These are phyloP conservation scores for Euptelea pleiosperma DNA, from an alignment of 164 flowering plant species.

Conservation along the genomic window DNA sequence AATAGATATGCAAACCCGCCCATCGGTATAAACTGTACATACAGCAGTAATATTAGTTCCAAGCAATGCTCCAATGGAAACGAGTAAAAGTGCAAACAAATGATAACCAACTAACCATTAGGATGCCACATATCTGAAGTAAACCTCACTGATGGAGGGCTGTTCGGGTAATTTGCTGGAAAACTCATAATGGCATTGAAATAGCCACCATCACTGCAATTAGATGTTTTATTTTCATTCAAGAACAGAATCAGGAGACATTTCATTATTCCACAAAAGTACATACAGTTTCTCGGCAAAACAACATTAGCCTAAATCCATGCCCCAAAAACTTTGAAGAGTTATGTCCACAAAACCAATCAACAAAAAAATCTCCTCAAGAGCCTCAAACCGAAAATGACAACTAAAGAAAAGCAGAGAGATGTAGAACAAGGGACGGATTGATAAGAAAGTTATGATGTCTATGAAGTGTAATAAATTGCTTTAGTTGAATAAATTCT, in stretches of 20 bases:
- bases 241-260: background rate
- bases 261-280: too few species aligned
- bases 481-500: too few species aligned
- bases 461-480: too few species aligned
- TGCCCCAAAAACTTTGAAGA: too few species aligned
- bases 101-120: slow-evolving; percentile 45
- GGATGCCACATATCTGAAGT: slow-evolving; percentile 86
- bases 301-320: too few species aligned
- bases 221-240: background rate
- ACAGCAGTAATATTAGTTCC: background rate
- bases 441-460: too few species aligned
- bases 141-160: slow-evolving; percentile 71
- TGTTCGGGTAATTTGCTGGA: slow-evolving; percentile 62
- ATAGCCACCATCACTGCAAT: slow-evolving; percentile 70
- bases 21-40: slow-evolving; percentile 78
- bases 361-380: background rate
- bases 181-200: slow-evolving; percentile 73
- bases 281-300: too few species aligned
- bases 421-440: slow-evolving; percentile 1
- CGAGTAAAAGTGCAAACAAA: background rate
- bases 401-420: background rate
- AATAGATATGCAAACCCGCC: slow-evolving; percentile 89
- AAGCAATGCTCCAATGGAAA: background rate
- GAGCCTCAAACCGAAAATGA: background rate
- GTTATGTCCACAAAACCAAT: too few species aligned